Evolutionary conservation across 306 rosid genomes (phyloP).

Genomic region (Gastrolobium villosum): DNA sequence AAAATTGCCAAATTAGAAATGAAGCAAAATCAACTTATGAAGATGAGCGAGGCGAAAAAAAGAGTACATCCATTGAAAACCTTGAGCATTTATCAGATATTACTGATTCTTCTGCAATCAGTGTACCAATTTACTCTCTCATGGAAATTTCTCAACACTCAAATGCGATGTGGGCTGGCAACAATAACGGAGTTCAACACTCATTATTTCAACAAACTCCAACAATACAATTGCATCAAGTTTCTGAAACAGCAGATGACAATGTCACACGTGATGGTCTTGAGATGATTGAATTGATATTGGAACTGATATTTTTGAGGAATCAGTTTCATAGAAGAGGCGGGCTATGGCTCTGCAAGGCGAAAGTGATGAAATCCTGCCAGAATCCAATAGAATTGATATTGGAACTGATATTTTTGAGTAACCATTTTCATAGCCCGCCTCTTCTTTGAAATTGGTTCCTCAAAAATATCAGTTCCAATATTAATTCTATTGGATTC

Average conservation of each 20-base stretch:
- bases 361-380: too few relatives aligned
- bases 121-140: conserved; percentile 29
- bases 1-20: conserved; percentile 48
- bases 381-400: too few relatives aligned
- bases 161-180: neutral
- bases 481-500: neutral
- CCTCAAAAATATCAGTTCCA: too few relatives aligned
- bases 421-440: too few relatives aligned
- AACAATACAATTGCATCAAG: conserved; percentile 7
- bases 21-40: conserved; percentile 47
- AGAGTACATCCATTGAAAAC: conserved; percentile 34
- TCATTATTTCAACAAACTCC: neutral
- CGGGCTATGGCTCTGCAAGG: too few relatives aligned
- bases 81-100: conserved; percentile 6
- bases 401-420: too few relatives aligned
- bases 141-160: neutral
- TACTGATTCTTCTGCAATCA: conserved; percentile 47
- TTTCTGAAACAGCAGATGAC: conserved; percentile 8
- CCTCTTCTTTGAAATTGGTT: too few relatives aligned
- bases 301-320: too few relatives aligned
- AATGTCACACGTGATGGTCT: conserved; percentile 1
- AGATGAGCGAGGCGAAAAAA: conserved; percentile 44
- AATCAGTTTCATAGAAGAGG: too few relatives aligned
- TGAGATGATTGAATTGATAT: conserved; percentile 8
- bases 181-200: conserved; percentile 2